A percentile compares a stretch with the other conserved stretches of the same genome.
Evolutionary conservation across 129 eudicot genomes (phyloP).

Genomic region (Logfia minima): DNA sequence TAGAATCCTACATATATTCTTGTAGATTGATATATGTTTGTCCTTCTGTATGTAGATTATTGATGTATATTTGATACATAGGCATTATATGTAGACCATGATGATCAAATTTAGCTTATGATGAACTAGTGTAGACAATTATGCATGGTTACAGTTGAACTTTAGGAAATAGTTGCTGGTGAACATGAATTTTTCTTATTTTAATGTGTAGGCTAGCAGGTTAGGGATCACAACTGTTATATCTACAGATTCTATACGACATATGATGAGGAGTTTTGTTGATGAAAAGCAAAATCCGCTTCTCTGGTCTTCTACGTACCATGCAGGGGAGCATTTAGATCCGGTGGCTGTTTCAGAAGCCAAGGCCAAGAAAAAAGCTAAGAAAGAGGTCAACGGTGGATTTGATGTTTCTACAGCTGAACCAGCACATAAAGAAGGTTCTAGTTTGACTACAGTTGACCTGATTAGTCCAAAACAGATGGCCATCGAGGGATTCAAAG

Average conservation of each 20-base stretch:
- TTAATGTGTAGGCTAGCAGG: constrained; percentile 69
- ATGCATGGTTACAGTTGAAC: neutral
- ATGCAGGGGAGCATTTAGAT: constrained; percentile 91
- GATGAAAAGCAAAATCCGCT: constrained; percentile 88
- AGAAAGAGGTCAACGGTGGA: constrained; percentile 50
- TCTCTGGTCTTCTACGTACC: constrained; percentile 94
- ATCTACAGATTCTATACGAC: constrained; percentile 92
- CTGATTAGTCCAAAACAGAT: constrained; percentile 75
- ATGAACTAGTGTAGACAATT: neutral
- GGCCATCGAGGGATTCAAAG: constrained; percentile 92
- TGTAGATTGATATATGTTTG: neutral
- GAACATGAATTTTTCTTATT: neutral
- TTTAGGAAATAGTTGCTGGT: neutral
- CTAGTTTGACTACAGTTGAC: constrained; percentile 37
- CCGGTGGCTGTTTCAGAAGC: constrained; percentile 89
- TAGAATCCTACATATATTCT: constrained; percentile 2
- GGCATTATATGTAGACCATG: neutral
- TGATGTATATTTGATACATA: neutral
- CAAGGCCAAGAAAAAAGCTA: constrained; percentile 66
- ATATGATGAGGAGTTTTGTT: constrained; percentile 96
- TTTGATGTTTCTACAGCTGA: constrained; percentile 31
- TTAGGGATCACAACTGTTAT: constrained; percentile 88
- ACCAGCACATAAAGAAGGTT: constrained; percentile 22
- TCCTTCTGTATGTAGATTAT: neutral
- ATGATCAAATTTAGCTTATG: neutral